phyloP scores from a whole-genome alignment of 2,329 filamentous ascomycete genomes.

The Fusarium agapanthi region DNA sequence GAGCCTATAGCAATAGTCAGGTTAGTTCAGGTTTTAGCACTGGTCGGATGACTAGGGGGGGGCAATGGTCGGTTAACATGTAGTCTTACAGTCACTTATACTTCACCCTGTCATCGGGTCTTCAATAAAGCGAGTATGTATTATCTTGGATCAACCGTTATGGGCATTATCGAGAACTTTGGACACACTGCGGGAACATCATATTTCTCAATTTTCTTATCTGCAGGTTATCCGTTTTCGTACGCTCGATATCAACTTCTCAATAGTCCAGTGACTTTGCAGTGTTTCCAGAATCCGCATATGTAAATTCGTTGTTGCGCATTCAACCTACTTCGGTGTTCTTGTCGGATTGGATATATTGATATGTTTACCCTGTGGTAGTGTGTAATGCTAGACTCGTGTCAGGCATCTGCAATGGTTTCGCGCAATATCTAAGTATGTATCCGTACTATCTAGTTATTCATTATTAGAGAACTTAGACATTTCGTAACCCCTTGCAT shows the following conservation, averaged over 20 bases:
- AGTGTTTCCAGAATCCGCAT: neutral
- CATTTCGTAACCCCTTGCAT: constrained; percentile 1
- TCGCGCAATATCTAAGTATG: too few species aligned
- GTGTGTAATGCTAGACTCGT: neutral
- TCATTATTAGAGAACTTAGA: neutral
- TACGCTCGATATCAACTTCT: neutral
- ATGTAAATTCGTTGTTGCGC: neutral
- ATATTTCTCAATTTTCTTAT: constrained; percentile 2
- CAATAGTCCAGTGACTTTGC: neutral
- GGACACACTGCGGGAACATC: neutral
- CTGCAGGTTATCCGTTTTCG: neutral
- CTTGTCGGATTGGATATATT: too few species aligned
- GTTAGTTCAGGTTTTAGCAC: too few species aligned
- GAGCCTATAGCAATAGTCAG: too few species aligned
- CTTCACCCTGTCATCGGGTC: neutral
- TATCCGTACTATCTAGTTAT: neutral
- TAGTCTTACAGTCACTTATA: neutral
- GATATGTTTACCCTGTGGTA: neutral
- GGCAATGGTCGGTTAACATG: too few species aligned
- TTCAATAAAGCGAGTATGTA: neutral
- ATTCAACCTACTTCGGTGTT: neutral
- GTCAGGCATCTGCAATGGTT: neutral
- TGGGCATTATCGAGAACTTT: neutral
- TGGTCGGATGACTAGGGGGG: too few species aligned
- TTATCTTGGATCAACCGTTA: neutral